Base-by-base conservation (phyloP, 164 flowering plant species). In the Annona squamosa region DNA sequence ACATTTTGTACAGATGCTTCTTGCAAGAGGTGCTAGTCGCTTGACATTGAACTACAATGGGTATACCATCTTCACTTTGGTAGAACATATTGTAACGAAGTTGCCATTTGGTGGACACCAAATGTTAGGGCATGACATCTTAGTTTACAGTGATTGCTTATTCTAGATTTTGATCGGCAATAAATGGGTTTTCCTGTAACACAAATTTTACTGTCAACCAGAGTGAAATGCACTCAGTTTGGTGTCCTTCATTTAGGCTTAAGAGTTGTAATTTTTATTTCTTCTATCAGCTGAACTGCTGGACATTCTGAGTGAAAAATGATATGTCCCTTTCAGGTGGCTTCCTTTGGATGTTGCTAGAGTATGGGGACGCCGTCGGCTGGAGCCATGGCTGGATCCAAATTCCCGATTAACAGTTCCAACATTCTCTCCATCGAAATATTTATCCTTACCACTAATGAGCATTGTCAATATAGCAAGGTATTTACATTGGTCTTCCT, bases 311-410 rank as follows among this genome's bases (percentile, higher is more conserved):
- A 65, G 7, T 65, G 3, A 41, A 3, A 62, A 7, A 61, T 7
- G 37, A 26, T 75, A n/a, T 59, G n/a, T 64, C 44, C 73, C 43
- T 82, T 42, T 69, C 85, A 95, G 98, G 79, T 93, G 98, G 99
- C 86, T 93, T 62, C 99, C 99, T 71, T 79, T 85, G 74, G 94
- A 93, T 81, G 90, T 95, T 84, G 99, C 98, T 10, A 85, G 89
- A 70, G 87, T 93, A 88, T 91, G 98, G 98, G 93, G 94, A 3
- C 94, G 98, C 5, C 97, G 87, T 84, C 91, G 98, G 96, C 92
- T 95, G 75, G 99, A 93, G 78, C 90, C 91, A 10, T 76, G 90
- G 79, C 81, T 95, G 71, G 70, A 89, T 48, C 93, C 98, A 46
- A 86, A 83, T 84, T 95, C 97, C 65, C 87, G 85, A 47, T 68